Evolutionary conservation across 2,329 filamentous ascomycete genomes (phyloP).

Genomic region (Fulvia fulva): DNA sequence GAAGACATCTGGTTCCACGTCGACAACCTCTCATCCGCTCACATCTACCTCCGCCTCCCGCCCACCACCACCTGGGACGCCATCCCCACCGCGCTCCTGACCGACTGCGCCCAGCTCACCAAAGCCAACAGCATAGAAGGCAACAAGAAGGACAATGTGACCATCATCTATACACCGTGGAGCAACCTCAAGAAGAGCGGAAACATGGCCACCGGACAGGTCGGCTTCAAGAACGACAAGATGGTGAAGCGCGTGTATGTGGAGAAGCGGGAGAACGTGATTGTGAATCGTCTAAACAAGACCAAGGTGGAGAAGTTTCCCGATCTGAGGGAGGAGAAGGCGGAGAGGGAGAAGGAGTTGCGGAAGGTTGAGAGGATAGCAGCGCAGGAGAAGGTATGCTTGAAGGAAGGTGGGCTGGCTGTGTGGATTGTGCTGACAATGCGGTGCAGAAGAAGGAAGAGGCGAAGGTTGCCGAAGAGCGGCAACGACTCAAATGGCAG

Average conservation of each 20-base stretch:
- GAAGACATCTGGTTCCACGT: slow-evolving; percentile 99
- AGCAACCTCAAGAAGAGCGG: slow-evolving; percentile 93
- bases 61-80: slow-evolving; percentile 79
- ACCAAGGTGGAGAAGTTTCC: slow-evolving; percentile 86
- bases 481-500: slow-evolving; percentile 85
- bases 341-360: slow-evolving; percentile 68
- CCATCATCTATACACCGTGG: slow-evolving; percentile 96
- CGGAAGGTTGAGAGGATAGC: slow-evolving; percentile 66
- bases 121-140: slow-evolving; percentile 99
- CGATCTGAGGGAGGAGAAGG: slow-evolving; percentile 76
- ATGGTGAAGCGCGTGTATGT: slow-evolving; percentile 82
- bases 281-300: slow-evolving; percentile 98
- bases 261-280: slow-evolving; percentile 73
- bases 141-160: slow-evolving; percentile 98
- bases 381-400: slow-evolving; percentile 58
- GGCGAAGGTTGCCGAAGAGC: slow-evolving; percentile 67
- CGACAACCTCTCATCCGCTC: slow-evolving; percentile 93
- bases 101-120: slow-evolving; percentile 91
- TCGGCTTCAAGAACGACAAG: slow-evolving; percentile 86
- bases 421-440: not conserved
- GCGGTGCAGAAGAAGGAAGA: slow-evolving; percentile 66
- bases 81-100: slow-evolving; percentile 69
- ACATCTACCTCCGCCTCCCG: slow-evolving; percentile 82
- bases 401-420: not conserved
- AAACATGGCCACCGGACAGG: slow-evolving; percentile 91